Evolutionary conservation across 371 early-diverging fungal species (phyloP).

Genomic region (Mortierella sp.): DNA sequence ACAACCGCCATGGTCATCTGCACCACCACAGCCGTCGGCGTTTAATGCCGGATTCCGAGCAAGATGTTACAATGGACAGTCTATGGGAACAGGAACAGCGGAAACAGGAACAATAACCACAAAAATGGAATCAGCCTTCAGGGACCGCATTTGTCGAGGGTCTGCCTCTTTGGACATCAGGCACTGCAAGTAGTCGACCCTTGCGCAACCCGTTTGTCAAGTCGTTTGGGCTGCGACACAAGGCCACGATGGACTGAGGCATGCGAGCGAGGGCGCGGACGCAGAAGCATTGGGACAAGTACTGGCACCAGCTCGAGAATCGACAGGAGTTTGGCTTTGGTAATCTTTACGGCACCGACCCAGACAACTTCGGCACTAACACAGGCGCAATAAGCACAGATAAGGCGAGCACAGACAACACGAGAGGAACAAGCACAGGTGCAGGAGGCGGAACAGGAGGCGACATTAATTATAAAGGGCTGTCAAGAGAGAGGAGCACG

Average conservation of each 20-base stretch:
- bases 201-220: constrained; percentile 14
- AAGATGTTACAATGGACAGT: not conserved
- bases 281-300: constrained; percentile 30
- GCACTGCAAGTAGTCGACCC: not conserved
- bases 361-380: not conserved
- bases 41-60: not conserved
- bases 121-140: not conserved
- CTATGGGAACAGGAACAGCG: not conserved
- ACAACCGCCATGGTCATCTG: not conserved
- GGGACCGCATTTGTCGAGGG: not conserved
- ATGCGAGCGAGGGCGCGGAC: constrained; percentile 28
- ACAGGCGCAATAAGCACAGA: not conserved
- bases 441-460: not conserved
- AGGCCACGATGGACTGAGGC: constrained; percentile 41
- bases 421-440: not conserved
- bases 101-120: not conserved
- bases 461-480: not conserved
- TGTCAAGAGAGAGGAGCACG: not conserved
- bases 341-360: not conserved
- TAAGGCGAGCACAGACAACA: not conserved
- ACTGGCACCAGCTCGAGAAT: constrained; percentile 34
- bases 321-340: not conserved
- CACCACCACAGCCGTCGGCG: not conserved
- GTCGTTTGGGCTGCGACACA: constrained; percentile 33
- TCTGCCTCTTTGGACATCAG: constrained; percentile 4